These are phyloP conservation scores for Colletotrichum spaethianum DNA, from an alignment of 2,329 filamentous ascomycete genomes.

Conservation along the genomic window DNA sequence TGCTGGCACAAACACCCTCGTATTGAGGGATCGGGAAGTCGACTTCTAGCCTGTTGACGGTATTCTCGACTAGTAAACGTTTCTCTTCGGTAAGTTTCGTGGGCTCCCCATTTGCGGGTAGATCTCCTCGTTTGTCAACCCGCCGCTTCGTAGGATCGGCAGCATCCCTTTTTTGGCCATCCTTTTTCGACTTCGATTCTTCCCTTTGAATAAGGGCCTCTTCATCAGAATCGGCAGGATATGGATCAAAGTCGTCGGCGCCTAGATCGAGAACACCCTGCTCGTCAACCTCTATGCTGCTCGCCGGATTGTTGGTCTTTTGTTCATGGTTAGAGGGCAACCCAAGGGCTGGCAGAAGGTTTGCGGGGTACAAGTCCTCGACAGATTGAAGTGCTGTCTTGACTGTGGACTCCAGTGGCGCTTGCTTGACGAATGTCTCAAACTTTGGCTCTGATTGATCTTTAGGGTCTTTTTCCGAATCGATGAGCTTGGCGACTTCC, in stretches of 20 bases:
- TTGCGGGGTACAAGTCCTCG: conserved; percentile 85
- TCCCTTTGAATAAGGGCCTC: conserved; percentile 55
- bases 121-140: background rate
- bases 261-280: conserved; percentile 63
- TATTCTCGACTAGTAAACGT: background rate
- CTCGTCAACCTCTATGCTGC: conserved; percentile 76
- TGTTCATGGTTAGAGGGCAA: conserved; percentile 49
- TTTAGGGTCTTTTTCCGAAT: conserved; percentile 71
- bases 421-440: conserved; percentile 73
- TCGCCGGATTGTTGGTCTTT: conserved; percentile 51
- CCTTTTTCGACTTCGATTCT: conserved; percentile 10
- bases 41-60: conserved; percentile 43
- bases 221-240: conserved; percentile 68
- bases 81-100: background rate
- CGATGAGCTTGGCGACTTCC: conserved; percentile 74
- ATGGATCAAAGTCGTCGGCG: conserved; percentile 64
- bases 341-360: conserved; percentile 66
- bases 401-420: conserved; percentile 70
- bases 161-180: background rate
- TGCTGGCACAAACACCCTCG: conserved; percentile 60
- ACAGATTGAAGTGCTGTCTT: conserved; percentile 87
- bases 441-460: conserved; percentile 67
- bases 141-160: background rate
- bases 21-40: conserved; percentile 4
- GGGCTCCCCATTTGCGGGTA: no score